A percentile compares a stretch with the other conserved stretches of the same genome.
These are phyloP conservation scores for Botrytis porri DNA, from an alignment of 2,329 filamentous ascomycete genomes.

Conservation along the genomic window DNA sequence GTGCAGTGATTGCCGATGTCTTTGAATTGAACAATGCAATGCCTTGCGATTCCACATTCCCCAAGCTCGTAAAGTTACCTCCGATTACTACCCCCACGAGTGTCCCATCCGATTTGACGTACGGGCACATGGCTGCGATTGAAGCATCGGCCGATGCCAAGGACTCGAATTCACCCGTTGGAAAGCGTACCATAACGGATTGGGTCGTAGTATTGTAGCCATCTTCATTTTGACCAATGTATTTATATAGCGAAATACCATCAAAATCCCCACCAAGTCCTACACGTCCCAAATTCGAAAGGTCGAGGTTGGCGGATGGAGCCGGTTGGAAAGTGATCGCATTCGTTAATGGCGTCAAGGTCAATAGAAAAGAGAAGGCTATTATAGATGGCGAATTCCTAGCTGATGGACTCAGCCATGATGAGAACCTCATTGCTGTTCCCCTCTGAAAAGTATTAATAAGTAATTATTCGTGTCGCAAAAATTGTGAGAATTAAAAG, in stretches of 20 bases:
- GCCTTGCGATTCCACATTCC: constrained; percentile 69
- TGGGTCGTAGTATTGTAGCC: constrained; percentile 68
- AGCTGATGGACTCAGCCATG: constrained; percentile 35
- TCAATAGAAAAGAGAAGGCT: constrained; percentile 43
- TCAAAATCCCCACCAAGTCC: constrained; percentile 87
- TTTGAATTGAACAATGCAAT: constrained; percentile 79
- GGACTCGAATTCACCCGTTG: constrained; percentile 77
- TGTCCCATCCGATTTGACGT: constrained; percentile 63
- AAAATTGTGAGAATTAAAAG: constrained; percentile 21
- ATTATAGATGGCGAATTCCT: constrained; percentile 37
- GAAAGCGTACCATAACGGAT: constrained; percentile 75
- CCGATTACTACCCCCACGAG: constrained; percentile 77
- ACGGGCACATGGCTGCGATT: constrained; percentile 85
- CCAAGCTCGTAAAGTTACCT: constrained; percentile 93
- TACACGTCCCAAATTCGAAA: constrained; percentile 74
- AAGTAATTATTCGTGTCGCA: constrained; percentile 20
- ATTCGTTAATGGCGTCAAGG: constrained; percentile 43
- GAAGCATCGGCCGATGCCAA: constrained; percentile 76
- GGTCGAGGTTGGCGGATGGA: constrained; percentile 71
- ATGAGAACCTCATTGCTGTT: constrained; percentile 37
- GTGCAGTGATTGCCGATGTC: constrained; percentile 65
- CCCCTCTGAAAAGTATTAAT: constrained; percentile 23
- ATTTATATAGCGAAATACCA: constrained; percentile 87
- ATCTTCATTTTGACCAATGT: constrained; percentile 71
- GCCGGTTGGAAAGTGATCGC: constrained; percentile 60